These are phyloP conservation scores for Phytophthora chlamydospora DNA, from an alignment of 352 stramenopile genomes.

Conservation along the genomic window DNA sequence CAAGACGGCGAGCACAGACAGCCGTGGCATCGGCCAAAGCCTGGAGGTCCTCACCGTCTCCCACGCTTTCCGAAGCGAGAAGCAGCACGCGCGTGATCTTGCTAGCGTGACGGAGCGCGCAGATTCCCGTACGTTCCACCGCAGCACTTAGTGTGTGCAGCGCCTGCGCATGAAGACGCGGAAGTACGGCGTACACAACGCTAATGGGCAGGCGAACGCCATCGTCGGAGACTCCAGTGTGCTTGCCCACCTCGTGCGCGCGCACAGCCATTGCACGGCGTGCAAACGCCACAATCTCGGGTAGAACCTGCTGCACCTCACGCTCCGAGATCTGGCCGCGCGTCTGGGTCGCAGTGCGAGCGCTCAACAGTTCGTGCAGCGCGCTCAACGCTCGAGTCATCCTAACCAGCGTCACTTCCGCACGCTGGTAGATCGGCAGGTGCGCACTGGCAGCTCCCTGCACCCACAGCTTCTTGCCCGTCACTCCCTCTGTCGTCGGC, in stretches of 20 bases:
- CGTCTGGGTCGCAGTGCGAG: conserved; percentile 29
- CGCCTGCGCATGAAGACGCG: conserved; percentile 57
- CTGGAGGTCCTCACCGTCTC: conserved; percentile 40
- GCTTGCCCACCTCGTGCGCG: conserved; percentile 79
- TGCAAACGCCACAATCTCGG: conserved; percentile 57
- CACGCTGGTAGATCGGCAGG: conserved; percentile 66
- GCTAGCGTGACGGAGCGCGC: conserved; percentile 67
- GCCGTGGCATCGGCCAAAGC: conserved; percentile 55
- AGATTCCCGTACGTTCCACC: conserved; percentile 60
- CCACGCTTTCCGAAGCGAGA: conserved; percentile 57
- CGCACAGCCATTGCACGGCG: conserved; percentile 67
- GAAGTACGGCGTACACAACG: conserved; percentile 74
- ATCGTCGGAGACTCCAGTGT: conserved; percentile 82
- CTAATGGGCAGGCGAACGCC: conserved; percentile 72
- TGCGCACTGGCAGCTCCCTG: conserved; percentile 40
- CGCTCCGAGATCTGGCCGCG: conserved; percentile 65
- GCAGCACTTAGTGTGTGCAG: conserved; percentile 45
- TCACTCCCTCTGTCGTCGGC: conserved; percentile 29
- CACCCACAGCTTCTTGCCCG: conserved; percentile 69
- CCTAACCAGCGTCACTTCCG: conserved; percentile 45
- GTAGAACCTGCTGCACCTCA: conserved; percentile 71
- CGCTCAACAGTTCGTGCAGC: conserved; percentile 54
- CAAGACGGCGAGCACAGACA: conserved; percentile 59
- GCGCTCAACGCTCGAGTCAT: conserved; percentile 46
- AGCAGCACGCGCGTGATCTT: conserved; percentile 69